Percentiles rank a stretch among this genome's conserved stretches.
Evolutionary conservation across 441 rosid species (phyloP).

Genomic region (Adansonia rubrostipa): DNA sequence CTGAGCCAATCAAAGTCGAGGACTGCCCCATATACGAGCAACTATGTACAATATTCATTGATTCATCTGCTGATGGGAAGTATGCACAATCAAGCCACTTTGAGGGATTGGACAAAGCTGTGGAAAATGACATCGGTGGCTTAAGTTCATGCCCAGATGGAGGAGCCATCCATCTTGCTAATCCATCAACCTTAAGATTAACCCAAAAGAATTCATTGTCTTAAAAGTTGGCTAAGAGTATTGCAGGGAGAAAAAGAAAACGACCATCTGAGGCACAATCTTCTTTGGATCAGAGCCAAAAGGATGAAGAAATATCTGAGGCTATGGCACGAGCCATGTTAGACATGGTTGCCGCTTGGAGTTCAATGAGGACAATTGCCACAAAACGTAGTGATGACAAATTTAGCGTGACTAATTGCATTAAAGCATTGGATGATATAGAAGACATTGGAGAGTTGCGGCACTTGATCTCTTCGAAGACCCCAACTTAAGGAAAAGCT

Average conservation of each 20-base stretch:
- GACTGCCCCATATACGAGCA: slow-evolving; percentile 78
- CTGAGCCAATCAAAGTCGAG: slow-evolving; percentile 56
- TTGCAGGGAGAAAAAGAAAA: slow-evolving; percentile 56
- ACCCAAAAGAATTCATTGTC: slow-evolving; percentile 23
- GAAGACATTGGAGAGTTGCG: slow-evolving; percentile 51
- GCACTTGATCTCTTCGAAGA: slow-evolving; percentile 77
- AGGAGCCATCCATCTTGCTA: slow-evolving; percentile 38
- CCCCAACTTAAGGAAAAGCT: slow-evolving; percentile 57
- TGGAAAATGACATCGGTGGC: slow-evolving; percentile 35
- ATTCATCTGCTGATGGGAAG: slow-evolving; percentile 66
- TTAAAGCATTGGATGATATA: slow-evolving; percentile 65
- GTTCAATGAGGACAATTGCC: slow-evolving; percentile 39
- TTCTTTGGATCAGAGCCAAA: slow-evolving; percentile 34
- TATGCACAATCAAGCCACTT: slow-evolving; percentile 94
- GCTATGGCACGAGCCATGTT: slow-evolving; percentile 66
- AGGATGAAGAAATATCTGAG: slow-evolving; percentile 46
- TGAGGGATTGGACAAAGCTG: slow-evolving; percentile 61
- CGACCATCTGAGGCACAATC: slow-evolving; percentile 41
- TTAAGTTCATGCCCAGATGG: slow-evolving; percentile 35
- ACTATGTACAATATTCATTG: slow-evolving; percentile 67
- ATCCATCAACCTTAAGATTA: slow-evolving; percentile 36
- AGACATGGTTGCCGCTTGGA: slow-evolving; percentile 60
- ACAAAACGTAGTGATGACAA: slow-evolving; percentile 38
- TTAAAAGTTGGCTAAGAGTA: slow-evolving; percentile 35
- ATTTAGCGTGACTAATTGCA: slow-evolving; percentile 62